Evolutionary conservation across 805 yeast species (phyloP).

Genomic region (Ogataea glucozyma): DNA sequence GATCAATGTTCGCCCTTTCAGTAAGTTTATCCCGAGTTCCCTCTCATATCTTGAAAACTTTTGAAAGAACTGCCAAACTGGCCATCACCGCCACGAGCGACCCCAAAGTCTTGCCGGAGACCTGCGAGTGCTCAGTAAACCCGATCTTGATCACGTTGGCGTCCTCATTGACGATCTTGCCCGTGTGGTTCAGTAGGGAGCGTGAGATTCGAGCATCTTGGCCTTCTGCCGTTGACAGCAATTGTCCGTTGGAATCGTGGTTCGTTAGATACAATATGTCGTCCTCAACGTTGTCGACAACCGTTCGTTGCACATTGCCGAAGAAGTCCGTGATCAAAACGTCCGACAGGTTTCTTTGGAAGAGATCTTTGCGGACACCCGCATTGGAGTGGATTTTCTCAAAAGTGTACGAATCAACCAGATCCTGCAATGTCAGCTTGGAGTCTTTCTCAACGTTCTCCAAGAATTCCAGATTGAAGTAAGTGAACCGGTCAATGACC

Average conservation of each 20-base stretch:
- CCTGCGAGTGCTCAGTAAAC: constrained; percentile 1
- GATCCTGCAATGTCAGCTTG: constrained; percentile 71
- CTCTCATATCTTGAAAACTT: constrained; percentile 9
- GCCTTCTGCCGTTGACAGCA: too few relatives aligned
- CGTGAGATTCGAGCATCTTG: too few relatives aligned
- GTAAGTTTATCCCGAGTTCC: too few relatives aligned
- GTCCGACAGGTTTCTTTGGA: constrained; percentile 60
- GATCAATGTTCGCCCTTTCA: too few relatives aligned
- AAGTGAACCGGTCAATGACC: constrained; percentile 94
- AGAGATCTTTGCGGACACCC: constrained; percentile 86
- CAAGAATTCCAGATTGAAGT: constrained; percentile 83
- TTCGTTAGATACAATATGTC: constrained; percentile 43
- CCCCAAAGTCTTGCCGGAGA: not conserved
- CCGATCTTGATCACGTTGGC: constrained; percentile 15
- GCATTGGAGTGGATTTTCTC: constrained; percentile 88
- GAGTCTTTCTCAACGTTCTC: constrained; percentile 79
- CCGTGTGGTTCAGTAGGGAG: not conserved
- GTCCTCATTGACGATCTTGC: constrained; percentile 9
- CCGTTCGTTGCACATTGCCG: constrained; percentile 84
- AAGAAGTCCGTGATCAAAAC: constrained; percentile 90
- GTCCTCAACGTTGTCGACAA: constrained; percentile 53
- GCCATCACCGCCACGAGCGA: not conserved
- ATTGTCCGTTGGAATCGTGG: constrained; percentile 34
- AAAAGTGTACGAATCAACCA: constrained; percentile 81
- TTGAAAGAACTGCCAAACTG: constrained; percentile 5